Evolutionary conservation across 2,329 filamentous ascomycete species (phyloP).

Genomic region (Neonectria punicea): DNA sequence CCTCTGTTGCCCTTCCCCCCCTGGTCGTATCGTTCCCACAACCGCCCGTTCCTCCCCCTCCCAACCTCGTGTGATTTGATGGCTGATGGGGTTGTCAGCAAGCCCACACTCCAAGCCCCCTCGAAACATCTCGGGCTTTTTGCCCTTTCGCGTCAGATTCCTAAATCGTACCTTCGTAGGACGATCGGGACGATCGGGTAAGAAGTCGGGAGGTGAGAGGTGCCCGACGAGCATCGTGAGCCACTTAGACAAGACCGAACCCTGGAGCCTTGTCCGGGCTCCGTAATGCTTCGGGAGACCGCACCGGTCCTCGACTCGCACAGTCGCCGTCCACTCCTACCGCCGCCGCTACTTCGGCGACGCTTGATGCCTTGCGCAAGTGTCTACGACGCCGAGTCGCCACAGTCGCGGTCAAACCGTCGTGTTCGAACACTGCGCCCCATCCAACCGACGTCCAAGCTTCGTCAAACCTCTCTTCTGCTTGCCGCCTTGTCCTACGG

Average conservation of each 20-base stretch:
- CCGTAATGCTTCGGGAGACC: neutral
- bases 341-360: constrained; percentile 5
- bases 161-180: constrained; percentile 7
- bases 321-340: neutral
- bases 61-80: constrained; percentile 2
- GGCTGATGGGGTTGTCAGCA: constrained; percentile 22
- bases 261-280: neutral
- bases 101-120: constrained; percentile 18
- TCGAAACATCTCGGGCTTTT: constrained; percentile 5
- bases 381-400: constrained; percentile 10
- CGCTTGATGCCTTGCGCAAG: constrained; percentile 9
- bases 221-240: neutral
- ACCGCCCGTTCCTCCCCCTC: neutral
- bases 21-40: constrained; percentile 3
- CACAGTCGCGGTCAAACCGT: constrained; percentile 16
- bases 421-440: neutral
- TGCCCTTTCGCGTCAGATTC: neutral
- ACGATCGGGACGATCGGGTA: constrained; percentile 10
- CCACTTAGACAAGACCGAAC: neutral
- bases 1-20: neutral
- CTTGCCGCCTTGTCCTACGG: neutral
- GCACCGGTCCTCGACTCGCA: neutral
- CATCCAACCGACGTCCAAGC: neutral
- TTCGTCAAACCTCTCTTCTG: neutral
- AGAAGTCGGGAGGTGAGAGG: neutral